Base-by-base conservation (phyloP, 2,329 filamentous ascomycete genomes). In the Kalaharituber pfeilii region DNA sequence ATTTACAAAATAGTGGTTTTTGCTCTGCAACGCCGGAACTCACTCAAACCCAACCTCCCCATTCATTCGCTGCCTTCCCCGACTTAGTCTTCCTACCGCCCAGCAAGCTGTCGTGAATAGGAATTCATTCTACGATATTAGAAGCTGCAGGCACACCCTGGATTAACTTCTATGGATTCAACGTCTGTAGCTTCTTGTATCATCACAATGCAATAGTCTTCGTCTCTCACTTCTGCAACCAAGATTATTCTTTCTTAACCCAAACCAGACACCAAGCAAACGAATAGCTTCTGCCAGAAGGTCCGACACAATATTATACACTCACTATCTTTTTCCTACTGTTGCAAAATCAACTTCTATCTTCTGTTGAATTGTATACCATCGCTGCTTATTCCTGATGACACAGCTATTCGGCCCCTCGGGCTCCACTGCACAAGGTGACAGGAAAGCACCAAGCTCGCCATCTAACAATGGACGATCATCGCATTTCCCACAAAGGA, bases 401-500 rank as follows among this genome's bases (percentile, higher is more conserved):
- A 62, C 60, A 50, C 60, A 62, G 56, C 55, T 62, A 45, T 62
- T 62, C 49, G 55, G 60, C 47, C n/a, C 36, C 47, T 60, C 58
- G 47, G 27, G 44, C 36, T 44, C 54, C 27, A 44, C 53, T n/a
- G 42, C 52, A 29, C 58, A 60, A 50, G 55, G 56, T 44, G 53
- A 53, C 55, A 60, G 59, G 51, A 13, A 45, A 22, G 30, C 52
- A 25, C 52, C 55, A 49, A 56, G 58, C 25, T 59, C 57, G n/a
- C 52, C 58, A 25, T 29, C 57, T 18, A 57, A 51, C 49, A 57
- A 47, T 49, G 53, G 25, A 9, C 44, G 57, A 15, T 56, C 62
- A 36, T 62, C 59, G 26, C 79, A 80, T 66, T 80, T 82, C 65
- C 79, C 78, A 60, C 78, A 81, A 67, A 80, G 79, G 65, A 67